phyloP scores from a whole-genome alignment of 73 alveolate genomes.

The Loxodes magnus region DNA sequence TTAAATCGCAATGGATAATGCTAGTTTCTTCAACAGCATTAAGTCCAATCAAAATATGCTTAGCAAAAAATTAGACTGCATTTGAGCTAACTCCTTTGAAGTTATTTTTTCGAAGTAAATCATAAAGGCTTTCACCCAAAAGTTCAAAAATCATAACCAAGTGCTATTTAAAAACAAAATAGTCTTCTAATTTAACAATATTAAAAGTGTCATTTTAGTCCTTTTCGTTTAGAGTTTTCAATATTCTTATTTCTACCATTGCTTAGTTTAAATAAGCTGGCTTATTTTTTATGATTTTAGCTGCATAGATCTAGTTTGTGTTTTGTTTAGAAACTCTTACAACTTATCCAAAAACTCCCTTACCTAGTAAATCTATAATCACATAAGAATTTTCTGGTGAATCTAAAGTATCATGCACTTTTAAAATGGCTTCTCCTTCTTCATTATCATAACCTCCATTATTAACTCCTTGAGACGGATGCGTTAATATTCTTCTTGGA shows the following conservation, averaged over 20 bases:
- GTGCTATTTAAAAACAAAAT: conserved; percentile 37
- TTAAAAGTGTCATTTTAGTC: conserved; percentile 34
- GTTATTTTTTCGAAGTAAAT: conserved; percentile 41
- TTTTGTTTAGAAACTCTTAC: conserved; percentile 82
- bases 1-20: conserved; percentile 77
- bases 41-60: conserved; percentile 42
- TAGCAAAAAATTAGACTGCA: conserved; percentile 46
- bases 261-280: conserved; percentile 85
- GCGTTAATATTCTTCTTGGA: too few species aligned
- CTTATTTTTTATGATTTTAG: conserved; percentile 82
- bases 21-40: conserved; percentile 27
- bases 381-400: conserved; percentile 70
- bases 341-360: conserved; percentile 94
- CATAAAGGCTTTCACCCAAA: conserved; percentile 50
- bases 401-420: conserved; percentile 33
- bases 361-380: conserved; percentile 69
- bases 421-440: conserved; percentile 32
- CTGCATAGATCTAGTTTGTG: conserved; percentile 60
- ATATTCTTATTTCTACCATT: conserved; percentile 67
- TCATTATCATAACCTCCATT: conserved; percentile 58
- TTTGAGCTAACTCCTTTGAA: conserved; percentile 52
- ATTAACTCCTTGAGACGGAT: too few species aligned
- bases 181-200: conserved; percentile 37
- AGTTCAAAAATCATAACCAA: conserved; percentile 54
- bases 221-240: conserved; percentile 36